Evolutionary conservation across 495 filamentous ascomycete genomes (phyloP), one percentile per base, ranked within the genome.

Genomic region (Daldinia vernicosa): DNA sequence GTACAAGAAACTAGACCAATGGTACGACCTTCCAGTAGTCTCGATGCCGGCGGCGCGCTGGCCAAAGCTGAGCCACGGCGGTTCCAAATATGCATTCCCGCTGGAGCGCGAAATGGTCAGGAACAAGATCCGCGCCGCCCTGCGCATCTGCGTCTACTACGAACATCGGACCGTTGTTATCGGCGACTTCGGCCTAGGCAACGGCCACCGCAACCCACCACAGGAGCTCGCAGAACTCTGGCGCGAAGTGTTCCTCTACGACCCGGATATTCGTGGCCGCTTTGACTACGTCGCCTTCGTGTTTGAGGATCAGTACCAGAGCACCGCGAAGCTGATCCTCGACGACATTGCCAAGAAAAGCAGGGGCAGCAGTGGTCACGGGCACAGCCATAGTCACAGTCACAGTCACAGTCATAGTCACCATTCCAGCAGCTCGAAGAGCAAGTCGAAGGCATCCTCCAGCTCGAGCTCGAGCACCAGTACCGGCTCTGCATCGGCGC

Each of bases 261-360:
- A 91, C 60, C 80, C 83, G 0, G 90, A 93, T 68, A 88, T 93
- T 52, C 77, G 81, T n/a, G 89, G 90, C 27, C 85, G 86, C 59
- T 91, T 93, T 74, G 76, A 82, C 32, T 89, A 89, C 69, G 85
- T 92, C 6, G 88, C 91, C 0, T 93, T 93, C 74, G 90, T 90
- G 1, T 89, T 93, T 66, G 90, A 84, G 70, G 83, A 85, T 63
- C 72, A 73, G 22, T 61, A 50, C 63, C 82, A 83, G 70, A 82
- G 78, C 74, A 85, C 83, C 0, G 64, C 78, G 12, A 78, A 77
- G 59, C 62, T 83, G 32, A 85, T 85, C 45, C 69, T 81, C 12
- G 81, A 85, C 43, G 83, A 85, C 33, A 77, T 84, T 14, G 78
- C 78, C 51, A 84, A 83, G 64, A 84, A 85, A 70, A 77, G 77